phyloP scores from a whole-genome alignment of 2,329 filamentous ascomycete species.

The Ophiostoma quercus region DNA sequence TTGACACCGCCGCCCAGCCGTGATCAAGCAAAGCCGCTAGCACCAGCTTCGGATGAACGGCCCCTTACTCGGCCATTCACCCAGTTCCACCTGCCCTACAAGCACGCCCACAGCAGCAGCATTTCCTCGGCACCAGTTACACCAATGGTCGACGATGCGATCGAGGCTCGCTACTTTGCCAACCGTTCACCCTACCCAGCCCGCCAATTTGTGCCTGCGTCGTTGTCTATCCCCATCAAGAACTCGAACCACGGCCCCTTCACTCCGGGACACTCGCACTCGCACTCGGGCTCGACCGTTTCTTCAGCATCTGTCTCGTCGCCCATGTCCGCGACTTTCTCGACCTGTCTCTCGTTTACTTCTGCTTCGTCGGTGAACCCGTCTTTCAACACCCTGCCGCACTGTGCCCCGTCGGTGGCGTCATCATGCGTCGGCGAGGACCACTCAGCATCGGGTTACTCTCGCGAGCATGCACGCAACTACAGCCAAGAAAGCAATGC shows the following conservation, averaged over 20 bases:
- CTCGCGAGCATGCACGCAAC: not conserved
- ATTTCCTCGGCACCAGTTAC: not conserved
- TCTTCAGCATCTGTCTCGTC: constrained; percentile 17
- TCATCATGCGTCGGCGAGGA: constrained; percentile 17
- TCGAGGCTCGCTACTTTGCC: constrained; percentile 9
- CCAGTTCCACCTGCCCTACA: constrained; percentile 24
- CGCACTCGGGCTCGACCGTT: not conserved
- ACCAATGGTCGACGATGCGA: not conserved
- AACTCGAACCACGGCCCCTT: not conserved
- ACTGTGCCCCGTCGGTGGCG: not conserved
- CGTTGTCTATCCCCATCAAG: not conserved
- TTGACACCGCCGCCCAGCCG: constrained; percentile 8
- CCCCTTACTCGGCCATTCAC: constrained; percentile 16
- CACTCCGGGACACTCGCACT: constrained; percentile 9
- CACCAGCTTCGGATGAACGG: not conserved
- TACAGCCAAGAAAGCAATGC: constrained; percentile 9
- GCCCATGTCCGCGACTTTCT: constrained; percentile 18
- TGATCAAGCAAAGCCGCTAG: not conserved
- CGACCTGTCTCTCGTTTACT: constrained; percentile 11
- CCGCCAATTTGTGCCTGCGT: constrained; percentile 20
- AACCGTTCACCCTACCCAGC: constrained; percentile 17
- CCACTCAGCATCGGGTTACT: constrained; percentile 14
- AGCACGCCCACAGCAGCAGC: constrained; percentile 12
- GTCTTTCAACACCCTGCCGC: not conserved
- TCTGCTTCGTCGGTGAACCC: constrained; percentile 18